Base-by-base conservation (phyloP, 2,329 filamentous ascomycete genomes). In the Venturia asperata region DNA sequence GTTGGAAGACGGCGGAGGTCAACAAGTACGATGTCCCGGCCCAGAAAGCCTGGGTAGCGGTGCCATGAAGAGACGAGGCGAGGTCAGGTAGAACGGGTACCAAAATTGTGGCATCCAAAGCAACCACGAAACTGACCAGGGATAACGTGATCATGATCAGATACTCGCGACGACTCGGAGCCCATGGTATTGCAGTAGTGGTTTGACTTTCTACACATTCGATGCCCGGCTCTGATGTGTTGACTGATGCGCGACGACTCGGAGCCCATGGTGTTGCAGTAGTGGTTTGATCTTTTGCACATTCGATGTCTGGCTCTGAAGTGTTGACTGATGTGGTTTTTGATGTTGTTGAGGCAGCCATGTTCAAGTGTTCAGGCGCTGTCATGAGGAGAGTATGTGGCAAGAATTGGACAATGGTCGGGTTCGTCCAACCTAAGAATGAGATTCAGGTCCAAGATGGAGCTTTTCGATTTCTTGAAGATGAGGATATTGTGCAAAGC, bases 21-120 rank as follows among this genome's bases (percentile, higher is more conserved):
- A 91, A 80, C 4, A 91, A 77, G 68, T 88, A 91, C n/a, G 84
- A 85, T 4, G 87, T 89, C 1, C 87, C 87, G 17, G 85, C 82
- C 88, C 87, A 90, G 70, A 90, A 90, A 0, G 86, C 85, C 73
- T 89, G 79, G 41, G 85, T 80, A 2, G 82, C 82, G 0, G 78
- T 80, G 47, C 83, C 83, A 37, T 77, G 69, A 9, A 86, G 49
- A 55, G 49, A 55, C 49, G 5, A 15, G 21, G 49, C 49, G 2
- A 55, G 49, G 13, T 34, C 21, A 4, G 49, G 49, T 5, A 55
- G 27, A 13, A 55, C 49, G 2, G 49, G 49, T 24, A 65, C 56
- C 5, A 65, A 17, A 45, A 65, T 47, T 10, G 49, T 65, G 9
- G 63, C 63, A 37, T 65, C 63, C 52, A 65, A 47, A 34, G 63